Conservation (phyloP, 2,329 filamentous ascomycete genomes). For the Aureobasidium melanogenum region DNA sequence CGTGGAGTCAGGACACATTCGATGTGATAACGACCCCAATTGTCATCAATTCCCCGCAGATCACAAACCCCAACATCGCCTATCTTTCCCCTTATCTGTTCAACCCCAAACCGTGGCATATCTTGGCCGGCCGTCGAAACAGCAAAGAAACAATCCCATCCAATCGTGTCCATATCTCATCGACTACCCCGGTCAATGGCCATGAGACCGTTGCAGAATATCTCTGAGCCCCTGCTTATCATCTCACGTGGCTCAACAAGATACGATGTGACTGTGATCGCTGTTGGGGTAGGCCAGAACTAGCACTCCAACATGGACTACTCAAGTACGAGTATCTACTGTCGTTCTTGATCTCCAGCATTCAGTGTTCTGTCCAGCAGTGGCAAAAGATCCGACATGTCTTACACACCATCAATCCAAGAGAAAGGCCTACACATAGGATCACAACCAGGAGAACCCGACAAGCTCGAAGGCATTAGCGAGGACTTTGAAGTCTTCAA, state of each 20-base stretch:
- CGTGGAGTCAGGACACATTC: background rate
- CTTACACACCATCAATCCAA: background rate
- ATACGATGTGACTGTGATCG: background rate
- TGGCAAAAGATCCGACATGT: background rate
- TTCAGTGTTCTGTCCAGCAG: background rate
- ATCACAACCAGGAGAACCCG: constrained; percentile 27
- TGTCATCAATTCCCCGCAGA: background rate
- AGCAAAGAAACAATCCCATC: background rate
- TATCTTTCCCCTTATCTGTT: background rate
- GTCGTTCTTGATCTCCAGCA: background rate
- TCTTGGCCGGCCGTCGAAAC: background rate
- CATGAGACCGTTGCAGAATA: background rate
- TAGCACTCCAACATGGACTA: background rate
- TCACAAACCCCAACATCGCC: background rate
- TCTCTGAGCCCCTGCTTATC: background rate
- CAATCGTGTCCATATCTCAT: background rate
- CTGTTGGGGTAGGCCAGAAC: background rate
- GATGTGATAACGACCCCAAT: background rate
- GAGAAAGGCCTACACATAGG: background rate
- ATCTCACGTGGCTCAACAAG: background rate
- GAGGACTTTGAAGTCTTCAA: constrained; percentile 43
- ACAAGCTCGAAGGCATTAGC: constrained; percentile 34
- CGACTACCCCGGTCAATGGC: background rate
- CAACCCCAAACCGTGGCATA: background rate
- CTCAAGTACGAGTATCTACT: background rate